Conservation (phyloP, 2,329 filamentous ascomycete genomes). For the Pseudogymnoascus sp. region DNA sequence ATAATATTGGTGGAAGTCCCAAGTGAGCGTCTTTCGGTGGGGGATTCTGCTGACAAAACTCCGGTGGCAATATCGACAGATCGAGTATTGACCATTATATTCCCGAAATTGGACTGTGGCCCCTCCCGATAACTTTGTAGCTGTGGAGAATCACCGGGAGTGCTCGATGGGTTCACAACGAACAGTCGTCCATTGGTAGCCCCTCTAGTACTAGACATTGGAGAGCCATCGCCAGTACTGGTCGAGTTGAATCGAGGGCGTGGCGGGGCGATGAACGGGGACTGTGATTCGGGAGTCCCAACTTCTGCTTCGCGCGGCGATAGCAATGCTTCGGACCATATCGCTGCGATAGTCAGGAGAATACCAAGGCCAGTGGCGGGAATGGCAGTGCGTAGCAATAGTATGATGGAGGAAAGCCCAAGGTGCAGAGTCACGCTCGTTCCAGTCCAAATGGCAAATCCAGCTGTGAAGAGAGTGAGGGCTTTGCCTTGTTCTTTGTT, state of each 20-base stretch:
- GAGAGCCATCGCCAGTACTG: conserved; percentile 22
- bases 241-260: conserved; percentile 22
- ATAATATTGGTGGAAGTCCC: not conserved
- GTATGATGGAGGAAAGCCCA: conserved; percentile 22
- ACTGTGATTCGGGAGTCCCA: conserved; percentile 26
- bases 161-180: conserved; percentile 27
- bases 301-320: conserved; percentile 18
- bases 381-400: conserved; percentile 26
- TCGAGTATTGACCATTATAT: conserved; percentile 5
- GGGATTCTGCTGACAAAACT: not conserved
- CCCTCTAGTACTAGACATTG: conserved; percentile 20
- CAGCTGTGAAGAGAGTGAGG: conserved; percentile 22
- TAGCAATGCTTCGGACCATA: conserved; percentile 23
- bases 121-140: not conserved
- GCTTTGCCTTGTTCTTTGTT: conserved; percentile 22
- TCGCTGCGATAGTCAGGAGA: conserved; percentile 23
- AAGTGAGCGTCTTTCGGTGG: not conserved
- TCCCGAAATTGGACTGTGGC: not conserved
- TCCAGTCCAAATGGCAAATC: conserved; percentile 26
- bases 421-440: conserved; percentile 28
- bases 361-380: conserved; percentile 27
- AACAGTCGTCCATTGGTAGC: conserved; percentile 24
- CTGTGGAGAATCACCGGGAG: conserved; percentile 21
- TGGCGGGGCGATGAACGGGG: conserved; percentile 25
- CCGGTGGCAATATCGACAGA: not conserved